These are phyloP conservation scores for Verticillium zaregamsianum DNA, from an alignment of 2,329 filamentous ascomycete species.

Conservation along the genomic window DNA sequence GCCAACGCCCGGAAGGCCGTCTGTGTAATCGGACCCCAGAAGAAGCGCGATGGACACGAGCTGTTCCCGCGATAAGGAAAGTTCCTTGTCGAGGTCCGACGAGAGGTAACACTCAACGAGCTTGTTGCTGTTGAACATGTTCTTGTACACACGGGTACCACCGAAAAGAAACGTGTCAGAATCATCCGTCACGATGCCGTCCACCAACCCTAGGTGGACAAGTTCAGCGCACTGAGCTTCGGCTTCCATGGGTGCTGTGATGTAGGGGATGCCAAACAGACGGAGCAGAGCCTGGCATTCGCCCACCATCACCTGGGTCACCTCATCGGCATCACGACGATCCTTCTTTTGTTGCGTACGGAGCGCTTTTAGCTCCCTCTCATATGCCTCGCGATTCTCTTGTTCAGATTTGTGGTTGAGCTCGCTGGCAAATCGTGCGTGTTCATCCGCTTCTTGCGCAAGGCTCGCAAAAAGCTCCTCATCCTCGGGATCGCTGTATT, in stretches of 20 bases:
- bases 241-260: conserved; percentile 98
- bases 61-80: conserved; percentile 79
- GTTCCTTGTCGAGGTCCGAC: conserved; percentile 80
- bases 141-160: conserved; percentile 95
- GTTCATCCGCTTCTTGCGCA: conserved; percentile 86
- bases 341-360: conserved; percentile 96
- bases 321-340: conserved; percentile 90
- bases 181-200: conserved; percentile 97
- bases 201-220: conserved; percentile 79
- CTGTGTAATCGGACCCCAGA: conserved; percentile 90
- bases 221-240: conserved; percentile 96
- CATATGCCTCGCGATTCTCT: conserved; percentile 75
- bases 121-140: conserved; percentile 99
- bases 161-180: conserved; percentile 96
- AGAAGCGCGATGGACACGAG: conserved; percentile 89
- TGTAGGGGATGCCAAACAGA: conserved; percentile 91
- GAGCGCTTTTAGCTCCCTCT: conserved; percentile 79
- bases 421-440: conserved; percentile 85
- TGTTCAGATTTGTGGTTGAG: conserved; percentile 71
- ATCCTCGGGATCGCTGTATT: conserved; percentile 84
- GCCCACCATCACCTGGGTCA: conserved; percentile 90
- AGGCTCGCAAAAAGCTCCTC: conserved; percentile 84
- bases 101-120: conserved; percentile 94
- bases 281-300: conserved; percentile 90
- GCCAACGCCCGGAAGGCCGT: conserved; percentile 84